These are phyloP conservation scores for Dichotomocladium elegans DNA, from an alignment of 371 early-diverging fungal genomes.

Conservation along the genomic window DNA sequence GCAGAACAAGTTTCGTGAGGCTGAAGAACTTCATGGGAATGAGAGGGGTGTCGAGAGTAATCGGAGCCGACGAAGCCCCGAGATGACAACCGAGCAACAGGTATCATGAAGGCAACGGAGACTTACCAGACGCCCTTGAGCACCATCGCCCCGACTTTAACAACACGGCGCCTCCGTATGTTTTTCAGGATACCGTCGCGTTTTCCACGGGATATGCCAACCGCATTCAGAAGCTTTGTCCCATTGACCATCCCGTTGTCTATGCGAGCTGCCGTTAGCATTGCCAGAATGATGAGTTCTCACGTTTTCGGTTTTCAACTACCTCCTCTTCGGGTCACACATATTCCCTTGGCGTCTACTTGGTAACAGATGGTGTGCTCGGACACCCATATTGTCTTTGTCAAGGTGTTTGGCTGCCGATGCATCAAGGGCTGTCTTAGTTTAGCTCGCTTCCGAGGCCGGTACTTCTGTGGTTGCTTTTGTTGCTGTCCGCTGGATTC, in stretches of 20 bases:
- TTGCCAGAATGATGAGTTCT: too few relatives aligned
- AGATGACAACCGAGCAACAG: too few relatives aligned
- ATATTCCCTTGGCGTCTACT: constrained; percentile 73
- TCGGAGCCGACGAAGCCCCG: too few relatives aligned
- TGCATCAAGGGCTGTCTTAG: neutral
- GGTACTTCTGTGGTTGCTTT: neutral
- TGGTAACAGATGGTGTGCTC: constrained; percentile 76
- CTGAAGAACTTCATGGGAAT: too few relatives aligned
- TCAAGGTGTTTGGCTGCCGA: constrained; percentile 52
- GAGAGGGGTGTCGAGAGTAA: too few relatives aligned
- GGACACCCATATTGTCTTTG: constrained; percentile 81
- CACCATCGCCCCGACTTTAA: constrained; percentile 87
- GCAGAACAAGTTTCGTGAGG: too few relatives aligned
- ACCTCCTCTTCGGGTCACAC: constrained; percentile 57
- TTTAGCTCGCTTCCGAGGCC: neutral
- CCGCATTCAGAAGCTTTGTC: constrained; percentile 83
- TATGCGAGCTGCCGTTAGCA: constrained; percentile 1
- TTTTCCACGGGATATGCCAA: constrained; percentile 84
- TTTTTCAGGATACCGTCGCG: constrained; percentile 84
- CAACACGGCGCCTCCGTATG: constrained; percentile 77
- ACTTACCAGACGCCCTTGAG: constrained; percentile 83
- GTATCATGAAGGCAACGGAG: neutral
- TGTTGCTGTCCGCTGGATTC: constrained; percentile 7
- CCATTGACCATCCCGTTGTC: constrained; percentile 86
- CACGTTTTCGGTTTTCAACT: neutral